Base-by-base conservation (phyloP, 2,329 filamentous ascomycete genomes). In the Didymella sp. region DNA sequence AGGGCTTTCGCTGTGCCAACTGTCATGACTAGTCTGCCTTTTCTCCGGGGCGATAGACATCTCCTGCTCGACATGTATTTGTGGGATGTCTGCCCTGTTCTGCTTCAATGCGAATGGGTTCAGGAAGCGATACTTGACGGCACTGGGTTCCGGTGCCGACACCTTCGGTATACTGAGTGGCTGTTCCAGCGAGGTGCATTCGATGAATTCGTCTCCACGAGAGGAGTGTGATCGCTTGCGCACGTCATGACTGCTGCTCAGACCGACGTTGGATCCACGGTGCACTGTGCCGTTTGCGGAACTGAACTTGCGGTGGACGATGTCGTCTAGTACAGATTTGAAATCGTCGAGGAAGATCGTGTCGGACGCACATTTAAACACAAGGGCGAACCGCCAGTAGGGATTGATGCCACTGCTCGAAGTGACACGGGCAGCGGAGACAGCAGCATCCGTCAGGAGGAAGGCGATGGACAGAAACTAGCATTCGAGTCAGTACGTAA, bases 331-430 rank as follows among this genome's bases (percentile, higher is more conserved):
- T 2, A 75, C 64, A 11, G 70, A 72, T 31, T 75, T 75, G 61
- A 75, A 75, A 51, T 75, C 73, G 40, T 75, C 73, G 4, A 75
- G 64, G 56, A 75, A 75, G 31, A 74, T 75, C 2, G 69, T 73
- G 21, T 74, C 73, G 1, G 70, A 73, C 3, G 72, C 72, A 30
- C 72, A 74, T 43, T 75, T 75, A 63, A 75, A 75, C 4, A 75
- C 71, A 2, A 75, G 63, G 0, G 73, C 73, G 33, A 74, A 71
- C 7, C 73, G 62, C 73, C 73, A 75, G 48, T 73, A 74, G 1
- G 73, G 73, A 31, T 75, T 74, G 40, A 75, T 75, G 2, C 73
- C 73, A 21, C 68, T 67, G 41, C 54, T 60, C 1, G 61, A 48
- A 9, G 68, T 68, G 5, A 71, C 35, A 11, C 63, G 67, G 0